Base-by-base conservation (phyloP, 495 filamentous ascomycete genomes). In the Podospora didyma region DNA sequence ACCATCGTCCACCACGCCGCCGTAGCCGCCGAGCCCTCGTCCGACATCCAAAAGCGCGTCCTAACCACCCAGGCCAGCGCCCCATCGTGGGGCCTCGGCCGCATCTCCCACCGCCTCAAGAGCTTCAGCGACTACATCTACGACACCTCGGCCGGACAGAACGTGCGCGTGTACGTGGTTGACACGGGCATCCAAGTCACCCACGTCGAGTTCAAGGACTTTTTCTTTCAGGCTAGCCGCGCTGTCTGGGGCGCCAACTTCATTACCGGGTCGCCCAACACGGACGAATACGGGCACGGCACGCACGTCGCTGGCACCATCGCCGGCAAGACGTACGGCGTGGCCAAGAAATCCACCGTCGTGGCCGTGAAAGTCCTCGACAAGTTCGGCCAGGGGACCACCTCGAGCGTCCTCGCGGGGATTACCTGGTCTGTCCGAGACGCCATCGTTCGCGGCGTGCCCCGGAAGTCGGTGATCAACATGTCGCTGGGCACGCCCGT, bases 321-420 rank as follows among this genome's bases (percentile, higher is more conserved):
- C 17, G 84, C 68, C 26, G 79, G 80, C 3, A 68, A 55, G 20
- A 84, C 79, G 9, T 87, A 82, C 60, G 86, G 86, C 62, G 76
- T 89, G 35, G 77, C 84, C 49, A 88, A 88, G 74, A 74, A 78
- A 46, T 78, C 82, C n/a, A 79, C 65, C 49, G 62, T 88, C 44
- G 72, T 88, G 47, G 79, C 83, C 49, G 84, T 89, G 60, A 88
- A 89, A 70, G 84, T 89, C 47, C 79, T 88, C 56, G 73, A 75
- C 56, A 28, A 53, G 19, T 28, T 54, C 62, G 50, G 77, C 37
- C 62, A 73, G 47, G 81, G 68, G 23, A 65, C 76, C 35, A 78
- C 75, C 48, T 60, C 60, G 0, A 45, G 39, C 47, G 70, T 87
- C 54, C 69, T 87, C 51, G 73, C 72, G 28, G 84, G 83, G 2